Evolutionary conservation across 345 rosid species (phyloP).

Genomic region (Ceriops zippeliana): DNA sequence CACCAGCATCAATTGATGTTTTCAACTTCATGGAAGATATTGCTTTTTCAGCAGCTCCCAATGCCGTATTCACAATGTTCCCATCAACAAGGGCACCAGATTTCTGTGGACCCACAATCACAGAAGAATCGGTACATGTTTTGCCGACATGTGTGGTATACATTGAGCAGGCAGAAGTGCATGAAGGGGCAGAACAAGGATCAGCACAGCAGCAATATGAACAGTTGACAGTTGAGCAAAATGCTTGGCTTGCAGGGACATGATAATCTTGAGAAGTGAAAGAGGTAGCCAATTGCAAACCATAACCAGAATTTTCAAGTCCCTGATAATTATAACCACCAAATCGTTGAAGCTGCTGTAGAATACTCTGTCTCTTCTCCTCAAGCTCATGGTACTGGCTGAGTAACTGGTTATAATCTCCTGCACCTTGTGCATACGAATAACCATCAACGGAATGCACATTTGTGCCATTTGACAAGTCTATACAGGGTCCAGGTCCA

Average conservation of each 20-base stretch:
- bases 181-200: slow-evolving; percentile 29
- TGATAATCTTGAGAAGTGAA: slow-evolving; percentile 29
- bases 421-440: slow-evolving; percentile 25
- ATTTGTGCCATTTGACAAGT: slow-evolving; percentile 18
- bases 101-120: slow-evolving; percentile 15
- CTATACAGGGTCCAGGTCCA: slow-evolving; percentile 16
- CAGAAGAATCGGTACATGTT: slow-evolving; percentile 12
- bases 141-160: slow-evolving; percentile 20
- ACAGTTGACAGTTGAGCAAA: slow-evolving; percentile 21
- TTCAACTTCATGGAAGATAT: slow-evolving; percentile 38
- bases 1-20: slow-evolving; percentile 12
- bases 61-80: slow-evolving; percentile 43
- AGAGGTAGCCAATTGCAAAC: slow-evolving; percentile 23
- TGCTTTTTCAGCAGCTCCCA: slow-evolving; percentile 56
- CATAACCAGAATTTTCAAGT: slow-evolving; percentile 36
- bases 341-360: slow-evolving; percentile 43
- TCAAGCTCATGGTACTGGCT: slow-evolving; percentile 61
- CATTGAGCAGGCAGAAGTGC: slow-evolving; percentile 36
- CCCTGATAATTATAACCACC: slow-evolving; percentile 37
- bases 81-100: slow-evolving; percentile 7
- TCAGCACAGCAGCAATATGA: slow-evolving; percentile 41
- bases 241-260: slow-evolving; percentile 25
- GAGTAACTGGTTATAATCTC: slow-evolving; percentile 45
- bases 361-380: slow-evolving; percentile 48
- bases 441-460: slow-evolving; percentile 13